These are phyloP conservation scores for Phoenix dactylifera DNA, from an alignment of 176 grass and related monocot species.

Conservation along the genomic window DNA sequence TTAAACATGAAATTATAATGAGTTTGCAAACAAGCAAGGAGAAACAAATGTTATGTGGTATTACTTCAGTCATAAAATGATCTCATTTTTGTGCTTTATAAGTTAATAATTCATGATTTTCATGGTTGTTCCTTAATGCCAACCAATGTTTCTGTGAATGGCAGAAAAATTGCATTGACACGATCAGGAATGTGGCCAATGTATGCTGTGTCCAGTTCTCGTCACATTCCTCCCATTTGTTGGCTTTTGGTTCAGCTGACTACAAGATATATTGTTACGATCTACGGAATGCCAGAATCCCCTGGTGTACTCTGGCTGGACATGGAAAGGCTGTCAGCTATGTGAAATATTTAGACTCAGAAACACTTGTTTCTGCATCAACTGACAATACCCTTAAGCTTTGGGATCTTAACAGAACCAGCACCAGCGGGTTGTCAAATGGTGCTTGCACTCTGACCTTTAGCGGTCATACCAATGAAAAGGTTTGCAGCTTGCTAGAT, in stretches of 20 bases:
- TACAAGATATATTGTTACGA: slow-evolving; percentile 97
- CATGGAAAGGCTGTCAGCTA: slow-evolving; percentile 95
- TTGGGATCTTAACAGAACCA: slow-evolving; percentile 86
- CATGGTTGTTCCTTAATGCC: too few species aligned
- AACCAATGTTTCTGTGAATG: slow-evolving; percentile 11
- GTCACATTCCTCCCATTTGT: slow-evolving; percentile 68
- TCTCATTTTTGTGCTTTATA: too few species aligned
- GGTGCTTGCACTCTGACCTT: slow-evolving; percentile 64
- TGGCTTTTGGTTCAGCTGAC: slow-evolving; percentile 85
- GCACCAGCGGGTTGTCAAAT: slow-evolving; percentile 45
- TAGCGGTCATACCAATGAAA: slow-evolving; percentile 89
- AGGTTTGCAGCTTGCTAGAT: slow-evolving; percentile 31
- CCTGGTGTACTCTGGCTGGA: slow-evolving; percentile 91
- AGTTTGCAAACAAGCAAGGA: too few species aligned
- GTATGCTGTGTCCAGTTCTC: slow-evolving; percentile 96
- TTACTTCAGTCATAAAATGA: too few species aligned
- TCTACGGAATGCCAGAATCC: slow-evolving; percentile 86
- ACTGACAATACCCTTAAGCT: slow-evolving; percentile 97
- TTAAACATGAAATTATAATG: too few species aligned
- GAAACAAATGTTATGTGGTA: too few species aligned
- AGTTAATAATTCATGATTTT: too few species aligned
- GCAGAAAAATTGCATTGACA: slow-evolving; percentile 74
- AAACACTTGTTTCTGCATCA: slow-evolving; percentile 81
- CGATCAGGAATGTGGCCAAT: slow-evolving; percentile 78
- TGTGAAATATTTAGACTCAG: slow-evolving; percentile 73